phyloP scores from a whole-genome alignment of 140 eudicot species.

The Flaveria floridana region DNA sequence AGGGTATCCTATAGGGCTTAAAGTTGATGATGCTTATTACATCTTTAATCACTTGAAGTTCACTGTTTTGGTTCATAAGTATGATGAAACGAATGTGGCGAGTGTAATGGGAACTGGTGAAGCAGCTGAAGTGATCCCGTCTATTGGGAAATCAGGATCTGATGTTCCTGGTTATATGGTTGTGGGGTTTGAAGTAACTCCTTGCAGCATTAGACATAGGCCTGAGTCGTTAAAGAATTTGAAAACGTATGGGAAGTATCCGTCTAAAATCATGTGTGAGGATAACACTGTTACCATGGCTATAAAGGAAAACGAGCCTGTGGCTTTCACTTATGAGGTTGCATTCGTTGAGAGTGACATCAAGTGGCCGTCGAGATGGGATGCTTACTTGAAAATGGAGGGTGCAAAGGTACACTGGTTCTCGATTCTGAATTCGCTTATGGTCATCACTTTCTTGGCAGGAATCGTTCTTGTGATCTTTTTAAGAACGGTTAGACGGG shows the following conservation, averaged over 20 bases:
- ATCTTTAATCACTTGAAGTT: conserved; percentile 46
- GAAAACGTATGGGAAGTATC: conserved; percentile 30
- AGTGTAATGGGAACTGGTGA: conserved; percentile 48
- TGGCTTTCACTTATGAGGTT: conserved; percentile 41
- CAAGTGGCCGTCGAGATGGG: conserved; percentile 15
- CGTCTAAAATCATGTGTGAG: conserved; percentile 30
- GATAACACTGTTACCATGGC: conserved; percentile 25
- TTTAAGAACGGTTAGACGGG: conserved; percentile 42
- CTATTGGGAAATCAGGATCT: conserved; percentile 21
- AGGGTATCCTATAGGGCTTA: conserved; percentile 49
- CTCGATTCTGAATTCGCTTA: conserved; percentile 43
- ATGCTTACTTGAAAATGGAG: conserved; percentile 4
- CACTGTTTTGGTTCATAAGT: conserved; percentile 49
- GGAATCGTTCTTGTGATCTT: conserved; percentile 47
- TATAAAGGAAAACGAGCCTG: conserved; percentile 29
- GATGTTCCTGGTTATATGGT: conserved; percentile 43
- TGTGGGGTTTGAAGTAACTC: conserved; percentile 52
- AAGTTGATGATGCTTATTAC: conserved; percentile 31
- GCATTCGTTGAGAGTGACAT: conserved; percentile 45
- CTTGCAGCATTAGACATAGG: conserved; percentile 37
- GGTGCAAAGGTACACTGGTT: conserved; percentile 41
- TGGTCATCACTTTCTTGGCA: conserved; percentile 44
- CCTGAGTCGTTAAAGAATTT: conserved; percentile 19
- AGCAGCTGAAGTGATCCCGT: conserved; percentile 35
- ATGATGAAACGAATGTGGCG: conserved; percentile 44